Evolutionary conservation across 768 basidiomycete species (phyloP).

Genomic region (Amanita inopinata): DNA sequence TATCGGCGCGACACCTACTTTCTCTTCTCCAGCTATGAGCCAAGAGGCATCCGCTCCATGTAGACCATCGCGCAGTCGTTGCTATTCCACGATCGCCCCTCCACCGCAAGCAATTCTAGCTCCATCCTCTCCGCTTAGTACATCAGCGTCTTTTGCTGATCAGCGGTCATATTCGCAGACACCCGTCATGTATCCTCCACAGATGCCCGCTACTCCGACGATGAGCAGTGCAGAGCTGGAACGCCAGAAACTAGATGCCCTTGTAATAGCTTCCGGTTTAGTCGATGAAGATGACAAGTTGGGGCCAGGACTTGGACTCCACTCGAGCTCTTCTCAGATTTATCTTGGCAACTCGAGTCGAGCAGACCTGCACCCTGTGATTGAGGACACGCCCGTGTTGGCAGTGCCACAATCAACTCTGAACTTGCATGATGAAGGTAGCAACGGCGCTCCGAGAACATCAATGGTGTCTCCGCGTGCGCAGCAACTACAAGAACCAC

Average conservation of each 20-base stretch:
- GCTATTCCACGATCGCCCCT: not conserved
- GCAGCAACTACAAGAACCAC: not conserved
- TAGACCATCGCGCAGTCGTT: not conserved
- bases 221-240: not conserved
- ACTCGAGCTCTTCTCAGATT: conserved; percentile 2
- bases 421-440: too few species aligned
- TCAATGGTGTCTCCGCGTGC: not conserved
- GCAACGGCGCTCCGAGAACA: too few species aligned
- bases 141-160: not conserved
- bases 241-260: conserved; percentile 7
- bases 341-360: not conserved
- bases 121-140: not conserved
- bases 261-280: conserved; percentile 9
- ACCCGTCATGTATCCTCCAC: not conserved
- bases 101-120: not conserved
- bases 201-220: not conserved
- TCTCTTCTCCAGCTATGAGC: not conserved
- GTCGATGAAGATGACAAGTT: conserved; percentile 7
- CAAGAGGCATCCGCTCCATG: not conserved
- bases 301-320: not conserved
- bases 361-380: not conserved
- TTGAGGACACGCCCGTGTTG: not conserved
- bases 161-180: not conserved
- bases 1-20: not conserved
- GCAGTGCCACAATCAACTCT: too few species aligned